phyloP scores from a whole-genome alignment of 345 rosid genomes.

The Dovyalis caffra region DNA sequence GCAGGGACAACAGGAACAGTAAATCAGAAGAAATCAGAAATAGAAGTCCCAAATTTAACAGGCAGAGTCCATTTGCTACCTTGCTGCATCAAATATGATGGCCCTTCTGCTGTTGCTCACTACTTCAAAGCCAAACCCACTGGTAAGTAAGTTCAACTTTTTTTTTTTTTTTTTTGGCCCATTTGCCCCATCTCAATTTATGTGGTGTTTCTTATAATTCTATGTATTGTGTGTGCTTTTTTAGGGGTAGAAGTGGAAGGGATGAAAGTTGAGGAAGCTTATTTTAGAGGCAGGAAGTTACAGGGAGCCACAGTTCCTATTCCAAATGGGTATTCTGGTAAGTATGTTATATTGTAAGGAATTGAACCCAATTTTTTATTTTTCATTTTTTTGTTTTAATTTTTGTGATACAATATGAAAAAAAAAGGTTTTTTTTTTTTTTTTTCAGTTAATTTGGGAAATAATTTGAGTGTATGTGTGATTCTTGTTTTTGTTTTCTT shows the following conservation, averaged over 20 bases:
- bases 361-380: too few relatives aligned
- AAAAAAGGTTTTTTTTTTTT: not conserved
- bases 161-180: not conserved
- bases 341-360: not conserved
- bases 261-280: constrained; percentile 59
- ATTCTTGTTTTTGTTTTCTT: too few relatives aligned
- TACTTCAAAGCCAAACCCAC: constrained; percentile 73
- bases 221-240: not conserved
- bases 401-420: not conserved
- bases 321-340: constrained; percentile 76
- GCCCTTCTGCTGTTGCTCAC: constrained; percentile 65
- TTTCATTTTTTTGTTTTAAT: too few relatives aligned
- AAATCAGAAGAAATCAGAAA: constrained; percentile 24
- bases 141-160: constrained; percentile 31
- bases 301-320: constrained; percentile 63
- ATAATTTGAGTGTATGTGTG: not conserved
- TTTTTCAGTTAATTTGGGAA: not conserved
- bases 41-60: constrained; percentile 38
- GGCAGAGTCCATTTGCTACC: constrained; percentile 73
- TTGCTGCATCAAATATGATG: constrained; percentile 73
- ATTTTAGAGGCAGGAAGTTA: constrained; percentile 87
- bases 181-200: not conserved
- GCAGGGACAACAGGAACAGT: constrained; percentile 35
- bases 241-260: constrained; percentile 64
- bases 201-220: not conserved